Evolutionary conservation across 176 grass and related monocot species (phyloP).

Genomic region (Juncus effusus): DNA sequence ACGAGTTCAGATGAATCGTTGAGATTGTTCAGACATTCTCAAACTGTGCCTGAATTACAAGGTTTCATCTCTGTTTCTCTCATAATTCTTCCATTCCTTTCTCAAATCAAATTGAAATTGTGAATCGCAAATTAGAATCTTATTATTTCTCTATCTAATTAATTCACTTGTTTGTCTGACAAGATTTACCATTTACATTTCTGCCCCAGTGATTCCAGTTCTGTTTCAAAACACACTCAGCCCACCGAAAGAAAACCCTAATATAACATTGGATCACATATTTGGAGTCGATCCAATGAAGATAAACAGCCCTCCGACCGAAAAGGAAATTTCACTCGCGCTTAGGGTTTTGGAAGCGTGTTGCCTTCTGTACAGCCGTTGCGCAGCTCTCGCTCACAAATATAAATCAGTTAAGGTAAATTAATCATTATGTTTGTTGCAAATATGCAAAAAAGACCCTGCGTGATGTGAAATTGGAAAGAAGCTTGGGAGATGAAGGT

Average conservation of each 20-base stretch:
- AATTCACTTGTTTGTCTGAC: neutral
- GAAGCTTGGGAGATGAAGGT: no score
- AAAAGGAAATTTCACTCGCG: constrained; percentile 85
- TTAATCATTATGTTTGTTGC: neutral
- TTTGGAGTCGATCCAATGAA: constrained; percentile 73
- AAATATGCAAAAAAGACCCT: neutral
- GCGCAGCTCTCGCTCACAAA: constrained; percentile 78
- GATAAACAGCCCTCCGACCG: constrained; percentile 73
- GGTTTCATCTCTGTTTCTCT: constrained; percentile 34
- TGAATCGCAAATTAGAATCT: neutral
- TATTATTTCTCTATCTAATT: constrained; percentile 20
- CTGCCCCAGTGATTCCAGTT: constrained; percentile 87
- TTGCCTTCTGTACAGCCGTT: constrained; percentile 86
- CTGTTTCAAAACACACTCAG: constrained; percentile 95
- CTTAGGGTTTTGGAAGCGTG: constrained; percentile 97
- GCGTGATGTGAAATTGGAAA: no score
- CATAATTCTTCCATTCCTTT: neutral
- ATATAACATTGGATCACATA: constrained; percentile 62
- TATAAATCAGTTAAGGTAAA: constrained; percentile 91
- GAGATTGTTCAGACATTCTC: constrained; percentile 83
- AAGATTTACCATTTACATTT: constrained; percentile 41
- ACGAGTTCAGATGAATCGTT: constrained; percentile 43
- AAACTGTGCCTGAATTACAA: constrained; percentile 90
- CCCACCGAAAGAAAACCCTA: constrained; percentile 58
- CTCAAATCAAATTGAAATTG: neutral